phyloP scores from a whole-genome alignment of 768 basidiomycete genomes.

The Clitopilus passeckerianus region DNA sequence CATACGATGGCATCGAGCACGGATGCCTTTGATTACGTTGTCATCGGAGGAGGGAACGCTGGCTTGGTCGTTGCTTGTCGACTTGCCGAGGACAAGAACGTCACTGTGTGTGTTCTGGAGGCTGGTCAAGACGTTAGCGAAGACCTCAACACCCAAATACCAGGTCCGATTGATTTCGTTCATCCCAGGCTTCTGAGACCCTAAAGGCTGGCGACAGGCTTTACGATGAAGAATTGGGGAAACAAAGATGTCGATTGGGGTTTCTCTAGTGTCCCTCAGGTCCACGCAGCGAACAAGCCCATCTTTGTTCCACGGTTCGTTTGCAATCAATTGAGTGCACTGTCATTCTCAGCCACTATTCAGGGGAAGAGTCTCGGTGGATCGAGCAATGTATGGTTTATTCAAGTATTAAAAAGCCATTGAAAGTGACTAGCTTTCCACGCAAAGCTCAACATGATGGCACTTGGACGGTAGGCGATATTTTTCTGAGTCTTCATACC shows the following conservation, averaged over 20 bases:
- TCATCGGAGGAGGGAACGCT: not conserved
- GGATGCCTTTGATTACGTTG: constrained; percentile 8
- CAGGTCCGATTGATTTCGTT: not conserved
- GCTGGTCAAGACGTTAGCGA: constrained; percentile 14
- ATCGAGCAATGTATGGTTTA: not conserved
- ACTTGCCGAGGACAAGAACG: not conserved
- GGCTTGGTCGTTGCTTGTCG: not conserved
- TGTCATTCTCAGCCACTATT: not conserved
- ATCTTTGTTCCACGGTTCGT: not conserved
- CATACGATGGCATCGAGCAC: not conserved
- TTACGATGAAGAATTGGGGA: not conserved
- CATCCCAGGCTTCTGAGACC: not conserved
- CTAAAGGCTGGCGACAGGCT: not conserved
- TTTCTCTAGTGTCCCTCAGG: not conserved
- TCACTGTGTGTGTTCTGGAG: not conserved
- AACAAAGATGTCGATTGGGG: not conserved
- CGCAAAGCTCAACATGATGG: not conserved
- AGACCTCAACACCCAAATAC: not conserved
- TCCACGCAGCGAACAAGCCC: not conserved
- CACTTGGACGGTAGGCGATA: not conserved
- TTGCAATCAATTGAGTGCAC: not conserved
- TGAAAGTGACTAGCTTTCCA: not conserved
- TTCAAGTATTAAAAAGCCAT: too few relatives aligned
- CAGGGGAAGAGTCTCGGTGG: not conserved
- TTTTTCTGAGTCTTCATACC: not conserved